Base-by-base conservation (phyloP, 139 green algal species). In the Picochlorum sp. region DNA sequence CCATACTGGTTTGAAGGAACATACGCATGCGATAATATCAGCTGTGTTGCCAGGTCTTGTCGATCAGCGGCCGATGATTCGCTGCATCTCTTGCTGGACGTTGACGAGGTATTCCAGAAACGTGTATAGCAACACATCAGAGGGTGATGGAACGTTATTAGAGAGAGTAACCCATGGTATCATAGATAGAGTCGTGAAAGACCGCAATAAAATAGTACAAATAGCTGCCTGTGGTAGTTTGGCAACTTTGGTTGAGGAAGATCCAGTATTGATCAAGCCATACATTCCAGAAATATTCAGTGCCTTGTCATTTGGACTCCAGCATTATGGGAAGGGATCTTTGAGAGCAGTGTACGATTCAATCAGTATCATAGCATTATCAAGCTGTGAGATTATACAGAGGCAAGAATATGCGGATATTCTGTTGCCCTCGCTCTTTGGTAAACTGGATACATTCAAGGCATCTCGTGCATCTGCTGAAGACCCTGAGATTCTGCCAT, bases 191-290 rank as follows among this genome's bases (percentile, higher is more conserved):
- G 66, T 90, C 11, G 52, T 80, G 21, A 16, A 21, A 23, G 92
- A 98, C 56, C 66, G 69, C 74, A 97, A 97, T 79, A 86, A 81
- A 50, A 79, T 81, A 11, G 92, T 98, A 58, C 89, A 96, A 71
- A 82, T 92, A 58, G 84, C 91, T 14, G 92, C 90, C 0, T 95
- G 89, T 76, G 83, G 77, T 49, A 83, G 84, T 3, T 65, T 97
- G 37, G 89, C 90, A 30, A 85, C 71, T 3, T 26, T 95, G 37
- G 60, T 83, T 41, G 88, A 96, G 66, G 74, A 78, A 24, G 71
- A 56, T 15, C 71, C 65, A 4, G 14, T n/a, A 24, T n/a, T 32
- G 4, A n/a, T 45, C 8, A 20, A 38, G 14, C 6, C 18, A 11
- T 59, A 59, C 15, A 23, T 32, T 13, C 4, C n/a, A 47, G 49